phyloP scores from a whole-genome alignment of 2,329 filamentous ascomycete genomes.

The Trichoderma atrobrunneum region DNA sequence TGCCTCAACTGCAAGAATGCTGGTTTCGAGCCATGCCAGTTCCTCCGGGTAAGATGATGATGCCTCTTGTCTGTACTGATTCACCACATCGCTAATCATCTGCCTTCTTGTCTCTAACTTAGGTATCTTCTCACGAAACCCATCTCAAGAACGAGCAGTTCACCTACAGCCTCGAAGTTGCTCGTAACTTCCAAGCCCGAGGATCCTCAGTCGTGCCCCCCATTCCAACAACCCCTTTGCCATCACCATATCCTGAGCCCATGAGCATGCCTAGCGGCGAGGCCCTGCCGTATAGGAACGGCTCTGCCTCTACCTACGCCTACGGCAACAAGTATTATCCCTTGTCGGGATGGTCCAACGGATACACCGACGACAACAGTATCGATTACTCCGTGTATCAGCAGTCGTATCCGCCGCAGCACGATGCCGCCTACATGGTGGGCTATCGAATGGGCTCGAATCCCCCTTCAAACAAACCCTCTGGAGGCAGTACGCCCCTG shows the following conservation, averaged over 20 bases:
- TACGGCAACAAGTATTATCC: conserved; percentile 30
- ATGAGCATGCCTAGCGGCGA: conserved; percentile 24
- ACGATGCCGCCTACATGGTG: conserved; percentile 29
- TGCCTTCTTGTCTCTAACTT: neutral
- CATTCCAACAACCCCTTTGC: conserved; percentile 16
- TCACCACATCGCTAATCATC: conserved; percentile 5
- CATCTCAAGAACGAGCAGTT: conserved; percentile 28
- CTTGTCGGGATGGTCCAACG: conserved; percentile 26
- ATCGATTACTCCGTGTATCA: conserved; percentile 29
- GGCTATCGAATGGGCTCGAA: conserved; percentile 27
- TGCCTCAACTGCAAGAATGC: conserved; percentile 81
- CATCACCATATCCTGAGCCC: conserved; percentile 22
- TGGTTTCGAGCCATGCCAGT: conserved; percentile 69
- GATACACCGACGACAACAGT: conserved; percentile 28
- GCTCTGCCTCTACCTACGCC: conserved; percentile 25
- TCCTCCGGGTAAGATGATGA: conserved; percentile 64
- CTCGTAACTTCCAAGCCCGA: conserved; percentile 32
- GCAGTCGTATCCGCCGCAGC: conserved; percentile 19
- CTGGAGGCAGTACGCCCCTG: conserved; percentile 18
- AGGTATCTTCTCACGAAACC: conserved; percentile 36
- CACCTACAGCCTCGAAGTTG: conserved; percentile 32
- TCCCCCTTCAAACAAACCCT: conserved; percentile 21
- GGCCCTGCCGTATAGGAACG: conserved; percentile 23
- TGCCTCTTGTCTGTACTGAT: neutral
- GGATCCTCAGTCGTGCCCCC: conserved; percentile 20